Conservation (phyloP, 345 rosid genomes). For the Cardamine chenopodiifolia region DNA sequence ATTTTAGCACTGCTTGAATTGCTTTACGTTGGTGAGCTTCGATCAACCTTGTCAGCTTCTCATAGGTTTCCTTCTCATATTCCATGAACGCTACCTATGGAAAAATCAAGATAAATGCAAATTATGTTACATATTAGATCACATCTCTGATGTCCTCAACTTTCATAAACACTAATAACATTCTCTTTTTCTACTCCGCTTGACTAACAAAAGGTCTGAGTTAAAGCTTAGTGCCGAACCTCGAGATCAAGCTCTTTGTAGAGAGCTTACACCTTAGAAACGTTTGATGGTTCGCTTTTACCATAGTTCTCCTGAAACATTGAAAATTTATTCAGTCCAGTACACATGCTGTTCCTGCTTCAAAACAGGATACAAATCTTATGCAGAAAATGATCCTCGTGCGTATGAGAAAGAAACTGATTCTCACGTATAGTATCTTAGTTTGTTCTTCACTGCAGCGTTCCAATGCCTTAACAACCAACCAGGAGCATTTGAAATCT, state of each 20-base stretch:
- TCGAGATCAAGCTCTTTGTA: constrained; percentile 72
- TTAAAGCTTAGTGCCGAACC: constrained; percentile 44
- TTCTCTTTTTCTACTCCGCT: neutral
- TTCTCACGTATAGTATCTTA: constrained; percentile 58
- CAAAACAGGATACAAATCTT: neutral
- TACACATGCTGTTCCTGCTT: neutral
- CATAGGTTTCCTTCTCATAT: constrained; percentile 77
- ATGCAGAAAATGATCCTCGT: neutral
- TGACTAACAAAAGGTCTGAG: neutral
- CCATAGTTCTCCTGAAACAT: constrained; percentile 70
- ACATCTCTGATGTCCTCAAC: neutral
- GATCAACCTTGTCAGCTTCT: constrained; percentile 58
- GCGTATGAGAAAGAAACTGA: neutral
- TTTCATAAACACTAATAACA: neutral
- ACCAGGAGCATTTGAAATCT: constrained; percentile 89
- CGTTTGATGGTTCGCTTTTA: constrained; percentile 59
- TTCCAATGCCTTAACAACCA: constrained; percentile 82
- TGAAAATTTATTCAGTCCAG: neutral
- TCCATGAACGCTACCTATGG: constrained; percentile 60
- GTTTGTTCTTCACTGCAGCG: constrained; percentile 64
- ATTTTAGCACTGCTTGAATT: constrained; percentile 80
- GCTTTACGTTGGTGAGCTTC: constrained; percentile 75
- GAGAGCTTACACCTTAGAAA: constrained; percentile 66
- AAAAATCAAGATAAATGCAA: constrained; percentile 10
- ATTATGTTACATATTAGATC: neutral